Evolutionary conservation across 169 alveolate genomes (phyloP).

Genomic region (Plasmodium fragile): DNA sequence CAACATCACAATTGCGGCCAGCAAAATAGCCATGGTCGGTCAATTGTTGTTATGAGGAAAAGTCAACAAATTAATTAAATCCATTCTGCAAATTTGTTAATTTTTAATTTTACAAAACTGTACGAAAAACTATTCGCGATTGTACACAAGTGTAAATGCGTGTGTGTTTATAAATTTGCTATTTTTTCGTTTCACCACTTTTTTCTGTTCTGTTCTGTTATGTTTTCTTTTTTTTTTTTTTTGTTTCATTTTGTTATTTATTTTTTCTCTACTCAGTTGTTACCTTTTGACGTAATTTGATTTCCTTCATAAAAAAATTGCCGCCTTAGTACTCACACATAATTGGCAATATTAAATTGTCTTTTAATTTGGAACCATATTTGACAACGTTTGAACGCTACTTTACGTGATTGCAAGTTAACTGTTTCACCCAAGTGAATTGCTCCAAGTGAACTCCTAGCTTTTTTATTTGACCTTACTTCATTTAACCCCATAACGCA

Average conservation of each 20-base stretch:
- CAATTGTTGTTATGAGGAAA: not conserved
- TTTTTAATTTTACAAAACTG: conserved; percentile 11
- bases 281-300: conserved; percentile 18
- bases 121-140: not conserved
- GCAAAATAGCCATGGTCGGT: not conserved
- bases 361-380: conserved; percentile 29
- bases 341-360: not conserved
- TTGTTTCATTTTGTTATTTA: conserved; percentile 7
- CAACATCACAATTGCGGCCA: not conserved
- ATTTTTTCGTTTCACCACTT: not conserved
- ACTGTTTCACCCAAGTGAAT: conserved; percentile 12
- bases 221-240: not conserved
- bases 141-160: not conserved
- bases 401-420: conserved; percentile 7
- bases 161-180: conserved; percentile 4
- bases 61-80: not conserved
- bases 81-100: conserved; percentile 13
- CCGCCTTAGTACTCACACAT: not conserved
- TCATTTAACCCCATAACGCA: conserved; percentile 1
- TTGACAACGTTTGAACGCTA: not conserved
- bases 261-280: conserved; percentile 32
- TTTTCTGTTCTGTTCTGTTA: not conserved
- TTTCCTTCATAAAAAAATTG: conserved; percentile 11
- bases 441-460: not conserved
- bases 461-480: conserved; percentile 5